phyloP scores from a whole-genome alignment of 2,329 filamentous ascomycete species.

The Geosmithia putterillii region DNA sequence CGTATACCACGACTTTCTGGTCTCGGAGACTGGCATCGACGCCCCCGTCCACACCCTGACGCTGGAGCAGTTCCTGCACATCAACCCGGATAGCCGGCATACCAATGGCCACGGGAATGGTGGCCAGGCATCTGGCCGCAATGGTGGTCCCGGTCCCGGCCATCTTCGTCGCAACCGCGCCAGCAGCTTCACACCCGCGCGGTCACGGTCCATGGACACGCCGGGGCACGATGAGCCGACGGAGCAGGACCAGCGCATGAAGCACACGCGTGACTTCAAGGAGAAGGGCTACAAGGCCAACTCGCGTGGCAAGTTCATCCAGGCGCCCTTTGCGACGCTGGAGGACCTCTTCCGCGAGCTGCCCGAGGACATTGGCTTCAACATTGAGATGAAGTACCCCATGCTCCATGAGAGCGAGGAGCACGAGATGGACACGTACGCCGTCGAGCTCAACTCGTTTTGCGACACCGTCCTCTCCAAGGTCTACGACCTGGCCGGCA shows the following conservation, averaged over 20 bases:
- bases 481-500: constrained; percentile 72
- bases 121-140: background rate
- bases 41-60: constrained; percentile 93
- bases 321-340: constrained; percentile 88
- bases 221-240: constrained; percentile 21
- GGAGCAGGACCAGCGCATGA: constrained; percentile 71
- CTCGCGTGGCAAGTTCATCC: constrained; percentile 85
- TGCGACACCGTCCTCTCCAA: constrained; percentile 85
- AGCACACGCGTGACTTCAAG: constrained; percentile 92
- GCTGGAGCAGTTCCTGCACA: constrained; percentile 86
- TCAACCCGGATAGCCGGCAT: constrained; percentile 46
- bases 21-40: constrained; percentile 95
- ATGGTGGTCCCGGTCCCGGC: too few species aligned
- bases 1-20: constrained; percentile 96
- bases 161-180: constrained; percentile 16
- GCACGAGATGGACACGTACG: constrained; percentile 93
- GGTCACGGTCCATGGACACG: constrained; percentile 44
- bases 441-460: constrained; percentile 91
- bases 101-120: background rate
- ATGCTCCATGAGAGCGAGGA: constrained; percentile 95
- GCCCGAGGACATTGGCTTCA: constrained; percentile 78
- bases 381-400: constrained; percentile 98
- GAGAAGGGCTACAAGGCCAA: constrained; percentile 93
- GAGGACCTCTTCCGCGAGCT: constrained; percentile 86
- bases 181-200: constrained; percentile 28